Base-by-base conservation (phyloP, 1,284 basidiomycete genomes). In the Moesziomyces antarcticus region DNA sequence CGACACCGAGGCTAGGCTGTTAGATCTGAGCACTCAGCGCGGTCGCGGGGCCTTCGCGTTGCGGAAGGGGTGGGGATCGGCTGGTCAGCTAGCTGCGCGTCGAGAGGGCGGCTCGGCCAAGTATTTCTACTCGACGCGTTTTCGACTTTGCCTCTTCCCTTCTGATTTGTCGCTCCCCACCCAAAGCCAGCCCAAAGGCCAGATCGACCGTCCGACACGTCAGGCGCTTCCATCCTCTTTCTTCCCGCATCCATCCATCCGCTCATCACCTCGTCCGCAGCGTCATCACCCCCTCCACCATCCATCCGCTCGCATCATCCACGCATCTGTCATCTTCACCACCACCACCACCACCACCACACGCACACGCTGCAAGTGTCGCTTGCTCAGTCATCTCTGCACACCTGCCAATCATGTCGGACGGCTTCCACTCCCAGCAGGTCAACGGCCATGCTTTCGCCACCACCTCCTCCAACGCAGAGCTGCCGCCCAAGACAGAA, bases 111-210 rank as follows among this genome's bases (percentile, higher is more conserved):
- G 27, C 21, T 48, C 43, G 42, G 46, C 35, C n/a, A 40, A 47
- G 66, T 69, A 69, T 69, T 50, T 62, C 42, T 62, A 57, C 54
- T 53, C 56, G 60, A 69, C 66, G 66, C 66, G 66, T 69, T 69
- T 55, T 5, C 33, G 41, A 54, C 5, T 25, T 51, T 50, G 48
- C 22, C 37, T 49, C 59, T 69, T 63, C 48, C 66, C 60, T 70
- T 48, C 54, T 37, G 48, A 70, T 57, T 70, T 63, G 46, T 56
- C 58, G 46, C 50, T 60, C 46, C 48, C 22, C 45, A 37, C 46
- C 35, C 30, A 33, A 10, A 10, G 25, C 6, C 6, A 27, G 25
- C 25, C 25, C 6, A 27, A 10, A 33, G 30, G 30, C 30, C 30
- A 33, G 30, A 33, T 33, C 30, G 10, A 33, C 25, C 25, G 30